A percentile compares a stretch with the other conserved stretches of the same genome.
Evolutionary conservation across 768 basidiomycete species (phyloP).

Genomic region (Hysterangium stoloniferum): DNA sequence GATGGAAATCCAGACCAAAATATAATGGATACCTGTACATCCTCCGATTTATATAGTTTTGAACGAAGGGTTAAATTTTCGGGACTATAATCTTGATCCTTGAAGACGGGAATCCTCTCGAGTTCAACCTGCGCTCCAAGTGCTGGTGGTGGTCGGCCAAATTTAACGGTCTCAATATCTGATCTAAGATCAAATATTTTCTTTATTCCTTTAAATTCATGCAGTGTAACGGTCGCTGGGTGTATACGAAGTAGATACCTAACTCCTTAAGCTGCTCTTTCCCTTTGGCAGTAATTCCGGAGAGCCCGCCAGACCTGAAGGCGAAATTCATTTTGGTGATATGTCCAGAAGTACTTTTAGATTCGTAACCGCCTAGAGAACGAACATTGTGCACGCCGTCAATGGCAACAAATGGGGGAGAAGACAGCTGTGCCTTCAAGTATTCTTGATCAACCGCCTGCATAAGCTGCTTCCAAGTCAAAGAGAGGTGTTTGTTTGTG

Average conservation of each 20-base stretch:
- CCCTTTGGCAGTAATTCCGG: constrained; percentile 40
- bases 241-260: constrained; percentile 18
- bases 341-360: constrained; percentile 29
- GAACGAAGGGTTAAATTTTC: constrained; percentile 55
- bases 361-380: constrained; percentile 57
- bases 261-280: constrained; percentile 24
- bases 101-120: constrained; percentile 53
- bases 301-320: constrained; percentile 67
- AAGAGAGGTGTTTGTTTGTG: no score
- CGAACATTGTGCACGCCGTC: constrained; percentile 72
- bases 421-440: no score
- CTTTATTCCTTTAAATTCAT: constrained; percentile 32
- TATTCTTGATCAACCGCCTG: no score
- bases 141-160: constrained; percentile 52
- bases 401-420: constrained; percentile 60
- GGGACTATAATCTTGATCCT: constrained; percentile 72
- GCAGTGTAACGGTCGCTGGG: neutral
- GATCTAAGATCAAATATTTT: constrained; percentile 74
- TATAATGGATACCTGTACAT: neutral
- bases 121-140: constrained; percentile 55
- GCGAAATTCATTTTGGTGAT: constrained; percentile 50
- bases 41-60: neutral
- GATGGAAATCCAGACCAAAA: neutral
- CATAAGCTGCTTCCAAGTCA: no score
- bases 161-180: constrained; percentile 71